A percentile compares a stretch with the other conserved stretches of the same genome.
Evolutionary conservation across 331 rosid genomes (phyloP).

Genomic region (Erythrophleum ivorense): DNA sequence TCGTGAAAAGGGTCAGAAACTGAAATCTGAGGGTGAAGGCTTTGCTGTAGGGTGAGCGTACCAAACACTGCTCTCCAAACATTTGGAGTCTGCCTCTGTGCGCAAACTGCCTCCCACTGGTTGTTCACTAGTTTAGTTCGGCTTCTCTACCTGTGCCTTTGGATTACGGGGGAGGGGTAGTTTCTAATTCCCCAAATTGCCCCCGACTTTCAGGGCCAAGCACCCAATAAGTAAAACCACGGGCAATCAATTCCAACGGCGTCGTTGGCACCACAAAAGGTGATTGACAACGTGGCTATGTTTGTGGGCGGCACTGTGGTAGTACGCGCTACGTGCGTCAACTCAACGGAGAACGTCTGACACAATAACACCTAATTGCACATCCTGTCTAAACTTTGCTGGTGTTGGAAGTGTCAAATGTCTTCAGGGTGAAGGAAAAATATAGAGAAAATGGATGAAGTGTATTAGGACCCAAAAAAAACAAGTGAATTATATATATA

Average conservation of each 20-base stretch:
- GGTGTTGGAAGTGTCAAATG: too few relatives aligned
- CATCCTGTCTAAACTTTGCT: neutral
- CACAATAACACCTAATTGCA: neutral
- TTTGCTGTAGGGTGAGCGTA: neutral
- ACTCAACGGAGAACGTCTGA: neutral
- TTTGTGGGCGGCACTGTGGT: neutral
- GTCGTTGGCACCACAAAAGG: neutral
- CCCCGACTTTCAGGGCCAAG: neutral
- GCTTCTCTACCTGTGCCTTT: neutral
- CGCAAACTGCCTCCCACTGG: neutral
- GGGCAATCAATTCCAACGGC: neutral
- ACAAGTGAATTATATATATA: too few relatives aligned
- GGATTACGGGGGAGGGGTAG: neutral
- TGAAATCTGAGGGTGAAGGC: neutral
- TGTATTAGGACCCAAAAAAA: too few relatives aligned
- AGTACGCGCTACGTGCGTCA: neutral
- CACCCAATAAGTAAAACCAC: neutral
- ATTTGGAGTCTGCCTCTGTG: neutral
- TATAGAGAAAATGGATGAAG: too few relatives aligned
- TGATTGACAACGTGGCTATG: neutral
- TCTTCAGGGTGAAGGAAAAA: too few relatives aligned
- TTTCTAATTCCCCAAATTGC: neutral
- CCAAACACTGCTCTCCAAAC: neutral
- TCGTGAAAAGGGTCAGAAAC: neutral
- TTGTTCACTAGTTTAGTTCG: constrained; percentile 1